phyloP scores from a whole-genome alignment of 768 basidiomycete genomes.

The Jaapia argillacea region DNA sequence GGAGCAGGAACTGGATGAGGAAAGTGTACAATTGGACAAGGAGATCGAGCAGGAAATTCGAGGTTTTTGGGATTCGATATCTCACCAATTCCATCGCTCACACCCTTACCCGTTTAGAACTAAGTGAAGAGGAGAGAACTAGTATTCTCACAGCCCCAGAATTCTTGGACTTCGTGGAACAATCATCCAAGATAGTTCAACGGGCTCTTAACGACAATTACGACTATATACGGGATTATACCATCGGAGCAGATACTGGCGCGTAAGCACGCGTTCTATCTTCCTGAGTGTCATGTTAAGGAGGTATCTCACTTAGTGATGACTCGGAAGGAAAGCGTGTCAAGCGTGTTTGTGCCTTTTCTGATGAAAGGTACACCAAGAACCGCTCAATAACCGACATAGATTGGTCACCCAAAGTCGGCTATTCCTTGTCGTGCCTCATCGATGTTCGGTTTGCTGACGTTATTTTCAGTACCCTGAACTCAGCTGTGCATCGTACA shows the following conservation, averaged over 20 bases:
- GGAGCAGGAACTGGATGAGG: slow-evolving; percentile 75
- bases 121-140: slow-evolving; percentile 78
- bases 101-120: slow-evolving; percentile 34
- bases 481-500: slow-evolving; percentile 91
- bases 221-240: slow-evolving; percentile 96
- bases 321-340: slow-evolving; percentile 86
- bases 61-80: slow-evolving; percentile 25
- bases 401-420: slow-evolving; percentile 96
- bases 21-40: slow-evolving; percentile 73
- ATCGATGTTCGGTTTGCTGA: background rate
- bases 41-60: slow-evolving; percentile 83
- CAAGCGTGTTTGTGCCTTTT: slow-evolving; percentile 91
- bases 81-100: background rate
- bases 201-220: slow-evolving; percentile 92
- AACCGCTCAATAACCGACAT: slow-evolving; percentile 93
- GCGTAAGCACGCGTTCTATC: slow-evolving; percentile 40
- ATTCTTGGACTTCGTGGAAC: slow-evolving; percentile 89
- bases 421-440: slow-evolving; percentile 3
- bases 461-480: slow-evolving; percentile 70
- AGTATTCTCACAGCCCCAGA: slow-evolving; percentile 82
- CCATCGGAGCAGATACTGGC: slow-evolving; percentile 77
- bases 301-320: slow-evolving; percentile 38
- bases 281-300: slow-evolving; percentile 1
- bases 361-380: slow-evolving; percentile 83
- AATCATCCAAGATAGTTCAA: slow-evolving; percentile 91